Evolutionary conservation across 1,139 yeast genomes (phyloP), one percentile per base, ranked within the genome.

Genomic region (Candida smagusa): DNA sequence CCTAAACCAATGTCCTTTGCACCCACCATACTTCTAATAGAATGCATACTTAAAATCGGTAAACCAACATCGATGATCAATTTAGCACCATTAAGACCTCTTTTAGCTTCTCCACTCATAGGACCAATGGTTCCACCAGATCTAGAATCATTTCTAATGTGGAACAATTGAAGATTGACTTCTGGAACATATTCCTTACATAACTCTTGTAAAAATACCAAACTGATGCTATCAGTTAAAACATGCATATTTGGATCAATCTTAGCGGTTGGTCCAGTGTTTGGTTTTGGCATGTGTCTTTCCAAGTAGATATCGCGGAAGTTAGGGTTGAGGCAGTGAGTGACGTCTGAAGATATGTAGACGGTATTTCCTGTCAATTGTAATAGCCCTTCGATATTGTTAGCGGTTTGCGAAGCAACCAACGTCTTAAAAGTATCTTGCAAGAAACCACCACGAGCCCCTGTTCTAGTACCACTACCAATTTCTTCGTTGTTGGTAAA

Each of bases 51-150:
- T 37, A 71, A 57, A 39, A 69, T 74, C 7, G 75, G 67, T 37
- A 70, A 53, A 6, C 77, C 77, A 25, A 71, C 68, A 46, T 71
- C 77, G 33, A 71, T 58, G 11, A 69, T 64, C 30, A 47, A 35
- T 38, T 72, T 54, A 5, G 74, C 74, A 2, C 77, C 77, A 26
- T 45, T 47, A 31, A 49, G 42, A 5, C 53, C 53, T 24, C 53
- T 28, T 2, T 68, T 64, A 8, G 54, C 58, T 9, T 49, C 49
- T 41, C 72, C 49, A 53, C 60, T 40, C 53, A 67, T 60, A 2
- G 77, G 76, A 1, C 77, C 77, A 43, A 70, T 71, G 7, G 76
- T 69, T 11, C 74, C 67, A 9, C 77, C 77, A 8, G 72, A 65
- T 34, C 71, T 56, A 4, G 62, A 54, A 47, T 67, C 75, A 41